phyloP scores from a whole-genome alignment of 164 flowering plant genomes.

The Vitis amurensis region DNA sequence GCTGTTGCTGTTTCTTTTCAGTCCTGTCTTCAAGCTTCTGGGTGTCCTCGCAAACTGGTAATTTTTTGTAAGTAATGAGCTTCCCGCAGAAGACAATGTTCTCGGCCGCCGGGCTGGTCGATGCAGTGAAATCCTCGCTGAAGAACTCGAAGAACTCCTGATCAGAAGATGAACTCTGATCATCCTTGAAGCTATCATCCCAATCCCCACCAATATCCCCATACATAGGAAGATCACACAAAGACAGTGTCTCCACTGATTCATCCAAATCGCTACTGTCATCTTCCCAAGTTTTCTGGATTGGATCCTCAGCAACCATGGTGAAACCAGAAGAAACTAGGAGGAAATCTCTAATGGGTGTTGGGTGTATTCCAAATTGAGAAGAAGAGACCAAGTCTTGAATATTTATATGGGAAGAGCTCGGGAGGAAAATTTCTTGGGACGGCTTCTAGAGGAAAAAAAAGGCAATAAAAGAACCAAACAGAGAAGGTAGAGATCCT shows the following conservation, averaged over 20 bases:
- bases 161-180: slow-evolving; percentile 1
- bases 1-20: not conserved
- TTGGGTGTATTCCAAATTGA: no score
- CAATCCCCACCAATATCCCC: slow-evolving; percentile 1
- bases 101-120: not conserved
- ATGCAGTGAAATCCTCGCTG: slow-evolving; percentile 1
- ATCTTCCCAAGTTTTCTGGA: not conserved
- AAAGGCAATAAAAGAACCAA: no score
- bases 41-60: not conserved
- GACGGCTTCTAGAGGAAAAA: no score
- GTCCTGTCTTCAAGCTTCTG: not conserved
- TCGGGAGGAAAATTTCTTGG: no score
- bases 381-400: no score
- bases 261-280: slow-evolving; percentile 2
- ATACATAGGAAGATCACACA: slow-evolving; percentile 19
- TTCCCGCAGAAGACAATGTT: slow-evolving; percentile 51
- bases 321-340: no score
- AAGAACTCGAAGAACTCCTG: slow-evolving; percentile 24
- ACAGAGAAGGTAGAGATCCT: no score
- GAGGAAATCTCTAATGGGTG: no score
- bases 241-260: slow-evolving; percentile 25
- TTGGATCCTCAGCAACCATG: not conserved
- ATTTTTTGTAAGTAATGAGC: slow-evolving; percentile 28
- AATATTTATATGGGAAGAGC: no score
- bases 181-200: slow-evolving; percentile 14